Evolutionary conservation across 768 basidiomycete species (phyloP).

Genomic region (Candolleomyces eurysporus): DNA sequence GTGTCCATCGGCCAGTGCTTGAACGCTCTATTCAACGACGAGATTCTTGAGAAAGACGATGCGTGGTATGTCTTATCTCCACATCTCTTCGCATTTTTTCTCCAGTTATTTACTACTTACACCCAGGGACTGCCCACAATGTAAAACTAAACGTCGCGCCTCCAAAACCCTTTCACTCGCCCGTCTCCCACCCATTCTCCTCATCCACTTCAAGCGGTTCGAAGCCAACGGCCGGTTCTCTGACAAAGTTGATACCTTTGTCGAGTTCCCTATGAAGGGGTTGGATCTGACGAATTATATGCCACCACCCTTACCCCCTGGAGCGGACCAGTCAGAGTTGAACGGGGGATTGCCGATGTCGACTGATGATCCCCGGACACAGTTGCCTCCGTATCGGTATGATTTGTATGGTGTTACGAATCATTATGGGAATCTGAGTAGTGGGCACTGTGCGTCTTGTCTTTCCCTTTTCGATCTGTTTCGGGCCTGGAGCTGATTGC

Average conservation of each 20-base stretch:
- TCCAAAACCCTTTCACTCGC: constrained; percentile 87
- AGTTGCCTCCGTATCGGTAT: constrained; percentile 88
- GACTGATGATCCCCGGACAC: constrained; percentile 71
- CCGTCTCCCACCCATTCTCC: constrained; percentile 87
- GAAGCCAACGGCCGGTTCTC: constrained; percentile 89
- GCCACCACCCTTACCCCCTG: constrained; percentile 74
- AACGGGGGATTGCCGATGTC: constrained; percentile 42
- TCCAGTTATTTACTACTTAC: not conserved
- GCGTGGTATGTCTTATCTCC: constrained; percentile 63
- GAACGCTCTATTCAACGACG: constrained; percentile 86
- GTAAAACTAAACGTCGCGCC: constrained; percentile 85
- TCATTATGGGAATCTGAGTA: constrained; percentile 91
- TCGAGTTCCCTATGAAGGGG: constrained; percentile 77
- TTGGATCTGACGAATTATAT: constrained; percentile 77
- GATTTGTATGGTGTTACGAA: constrained; percentile 96
- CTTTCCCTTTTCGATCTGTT: not conserved
- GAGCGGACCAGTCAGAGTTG: constrained; percentile 49
- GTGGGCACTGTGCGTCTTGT: constrained; percentile 84
- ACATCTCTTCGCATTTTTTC: no score
- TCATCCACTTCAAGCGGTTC: constrained; percentile 93
- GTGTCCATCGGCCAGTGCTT: constrained; percentile 79
- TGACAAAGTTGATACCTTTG: constrained; percentile 93
- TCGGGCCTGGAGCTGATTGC: not conserved
- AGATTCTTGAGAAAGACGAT: constrained; percentile 88
- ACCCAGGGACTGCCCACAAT: constrained; percentile 88